Percentiles rank a stretch among this genome's conserved stretches.
phyloP scores from a whole-genome alignment of 192 early-diverging fungal species.

The Backusella australiensis region DNA sequence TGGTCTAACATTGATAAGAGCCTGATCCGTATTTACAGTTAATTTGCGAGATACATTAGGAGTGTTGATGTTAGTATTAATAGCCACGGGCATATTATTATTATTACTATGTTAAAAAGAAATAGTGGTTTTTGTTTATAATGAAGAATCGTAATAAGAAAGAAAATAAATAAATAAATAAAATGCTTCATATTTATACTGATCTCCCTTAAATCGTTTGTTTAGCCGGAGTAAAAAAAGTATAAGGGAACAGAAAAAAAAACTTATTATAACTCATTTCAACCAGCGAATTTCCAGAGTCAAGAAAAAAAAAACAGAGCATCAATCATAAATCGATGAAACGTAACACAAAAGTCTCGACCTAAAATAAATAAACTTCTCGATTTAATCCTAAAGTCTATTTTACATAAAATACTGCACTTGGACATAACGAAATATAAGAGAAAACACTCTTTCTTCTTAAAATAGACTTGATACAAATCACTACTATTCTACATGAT shows the following conservation, averaged over 20 bases:
- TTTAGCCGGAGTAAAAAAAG: not conserved
- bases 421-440: not conserved
- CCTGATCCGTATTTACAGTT: conserved; percentile 19
- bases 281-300: not conserved
- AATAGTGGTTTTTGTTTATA: not conserved
- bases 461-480: not conserved
- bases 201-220: not conserved
- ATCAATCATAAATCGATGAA: not conserved
- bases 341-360: conserved; percentile 4
- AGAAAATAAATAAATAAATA: not conserved
- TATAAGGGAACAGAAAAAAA: not conserved
- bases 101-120: not conserved
- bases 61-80: not conserved
- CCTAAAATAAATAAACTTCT: not conserved
- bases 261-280: not conserved
- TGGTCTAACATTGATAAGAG: conserved; percentile 6
- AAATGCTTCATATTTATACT: not conserved
- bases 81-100: conserved; percentile 5
- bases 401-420: not conserved
- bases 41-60: conserved; percentile 26
- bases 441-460: not conserved
- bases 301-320: not conserved
- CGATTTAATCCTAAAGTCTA: not conserved
- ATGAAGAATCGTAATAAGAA: not conserved
- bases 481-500: not conserved